A percentile compares a stretch with the other conserved stretches of the same genome.
These are phyloP conservation scores for Leucosporidium creatinivorum DNA, from an alignment of 768 basidiomycete genomes.

Conservation along the genomic window DNA sequence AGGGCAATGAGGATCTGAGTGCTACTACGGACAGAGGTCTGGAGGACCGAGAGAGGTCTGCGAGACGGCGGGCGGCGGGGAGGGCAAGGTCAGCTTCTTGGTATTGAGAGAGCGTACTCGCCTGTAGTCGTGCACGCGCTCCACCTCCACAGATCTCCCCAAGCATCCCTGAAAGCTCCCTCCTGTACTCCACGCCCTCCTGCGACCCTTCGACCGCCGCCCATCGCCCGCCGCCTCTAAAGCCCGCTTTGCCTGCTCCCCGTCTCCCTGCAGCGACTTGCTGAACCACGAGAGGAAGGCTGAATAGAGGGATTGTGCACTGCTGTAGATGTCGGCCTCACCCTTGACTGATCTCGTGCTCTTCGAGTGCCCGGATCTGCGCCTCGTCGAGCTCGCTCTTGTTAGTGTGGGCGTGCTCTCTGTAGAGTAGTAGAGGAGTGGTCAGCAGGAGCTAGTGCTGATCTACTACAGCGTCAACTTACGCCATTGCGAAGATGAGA, in stretches of 20 bases:
- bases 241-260: too few relatives aligned
- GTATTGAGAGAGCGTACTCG: too few relatives aligned
- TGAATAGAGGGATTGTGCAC: too few relatives aligned
- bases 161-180: too few relatives aligned
- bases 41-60: slow-evolving; percentile 84
- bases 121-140: too few relatives aligned
- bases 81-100: neutral
- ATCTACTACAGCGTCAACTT: too few relatives aligned
- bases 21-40: slow-evolving; percentile 95
- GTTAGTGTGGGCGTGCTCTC: slow-evolving; percentile 16
- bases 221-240: neutral
- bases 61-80: neutral
- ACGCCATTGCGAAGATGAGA: too few relatives aligned
- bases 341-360: slow-evolving; percentile 94
- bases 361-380: slow-evolving; percentile 88
- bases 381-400: slow-evolving; percentile 97
- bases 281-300: too few relatives aligned
- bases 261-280: too few relatives aligned
- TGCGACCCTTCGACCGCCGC: too few relatives aligned
- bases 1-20: slow-evolving; percentile 95
- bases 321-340: slow-evolving; percentile 35
- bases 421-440: neutral
- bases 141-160: neutral
- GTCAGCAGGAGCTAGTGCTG: neutral
- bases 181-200: too few relatives aligned